Evolutionary conservation across 148 eudicot genomes (phyloP).

Genomic region (Persicaria tinctoria): DNA sequence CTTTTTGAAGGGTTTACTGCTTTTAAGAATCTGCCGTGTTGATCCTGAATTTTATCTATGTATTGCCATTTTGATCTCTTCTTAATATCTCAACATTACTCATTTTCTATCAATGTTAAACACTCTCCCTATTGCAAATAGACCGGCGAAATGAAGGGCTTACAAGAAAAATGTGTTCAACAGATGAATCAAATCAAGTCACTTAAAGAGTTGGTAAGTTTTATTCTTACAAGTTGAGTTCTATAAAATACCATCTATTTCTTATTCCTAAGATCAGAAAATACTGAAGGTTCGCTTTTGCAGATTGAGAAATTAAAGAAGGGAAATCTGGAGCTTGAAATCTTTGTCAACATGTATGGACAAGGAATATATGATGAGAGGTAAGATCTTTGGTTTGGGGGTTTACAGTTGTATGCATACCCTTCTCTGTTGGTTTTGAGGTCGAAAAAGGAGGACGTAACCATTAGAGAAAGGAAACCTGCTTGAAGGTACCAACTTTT

Average conservation of each 20-base stretch:
- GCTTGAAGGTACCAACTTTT: not conserved
- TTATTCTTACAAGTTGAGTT: constrained; percentile 3
- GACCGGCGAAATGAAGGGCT: constrained; percentile 53
- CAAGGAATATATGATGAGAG: constrained; percentile 76
- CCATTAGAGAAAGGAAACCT: not conserved
- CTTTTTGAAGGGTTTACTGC: not conserved
- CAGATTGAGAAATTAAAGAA: constrained; percentile 78
- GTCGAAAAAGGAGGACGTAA: not conserved
- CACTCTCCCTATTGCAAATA: constrained; percentile 30
- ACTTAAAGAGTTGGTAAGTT: constrained; percentile 57
- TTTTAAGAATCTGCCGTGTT: not conserved
- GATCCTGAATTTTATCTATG: not conserved
- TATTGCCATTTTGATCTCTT: not conserved
- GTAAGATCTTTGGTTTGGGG: constrained; percentile 27
- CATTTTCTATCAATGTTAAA: constrained; percentile 8
- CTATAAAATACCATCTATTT: not conserved
- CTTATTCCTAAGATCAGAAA: constrained; percentile 4
- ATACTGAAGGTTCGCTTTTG: constrained; percentile 20
- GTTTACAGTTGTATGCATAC: not conserved
- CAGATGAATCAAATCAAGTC: constrained; percentile 56
- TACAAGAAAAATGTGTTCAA: constrained; percentile 60
- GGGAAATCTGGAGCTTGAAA: constrained; percentile 61
- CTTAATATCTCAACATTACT: not conserved
- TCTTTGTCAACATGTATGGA: constrained; percentile 69
- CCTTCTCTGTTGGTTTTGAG: not conserved